Percentiles rank a stretch among this genome's conserved stretches.
phyloP scores from a whole-genome alignment of 2,329 filamentous ascomycete genomes.

The Claviceps sp. region DNA sequence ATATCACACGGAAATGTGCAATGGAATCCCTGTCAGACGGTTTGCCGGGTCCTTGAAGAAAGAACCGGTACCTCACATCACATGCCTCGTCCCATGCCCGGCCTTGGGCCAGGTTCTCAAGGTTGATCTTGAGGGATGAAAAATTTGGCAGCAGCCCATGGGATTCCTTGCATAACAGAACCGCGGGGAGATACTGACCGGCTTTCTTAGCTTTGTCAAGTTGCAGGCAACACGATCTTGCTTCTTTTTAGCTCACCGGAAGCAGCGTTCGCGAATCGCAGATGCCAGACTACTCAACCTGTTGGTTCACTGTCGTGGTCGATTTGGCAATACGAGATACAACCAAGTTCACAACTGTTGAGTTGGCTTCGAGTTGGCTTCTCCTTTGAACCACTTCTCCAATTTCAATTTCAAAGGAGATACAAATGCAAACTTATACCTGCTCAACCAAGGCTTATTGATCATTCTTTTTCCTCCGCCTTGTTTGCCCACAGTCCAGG shows the following conservation, averaged over 20 bases:
- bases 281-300: background rate
- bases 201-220: background rate
- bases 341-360: background rate
- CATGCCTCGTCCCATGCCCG: background rate
- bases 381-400: too few species aligned
- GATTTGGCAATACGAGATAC: background rate
- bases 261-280: background rate
- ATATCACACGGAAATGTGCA: conserved; percentile 3
- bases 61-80: too few species aligned
- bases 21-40: conserved; percentile 3
- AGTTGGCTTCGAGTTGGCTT: background rate
- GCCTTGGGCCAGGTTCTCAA: background rate
- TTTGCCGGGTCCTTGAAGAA: background rate
- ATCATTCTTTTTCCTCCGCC: conserved; percentile 14
- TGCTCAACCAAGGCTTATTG: conserved; percentile 13
- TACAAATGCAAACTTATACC: conserved; percentile 27
- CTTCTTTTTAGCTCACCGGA: background rate
- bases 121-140: background rate
- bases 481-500: conserved; percentile 2
- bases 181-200: background rate
- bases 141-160: background rate
- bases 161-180: background rate
- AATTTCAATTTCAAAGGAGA: conserved; percentile 11
- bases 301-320: background rate
- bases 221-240: background rate